Conservation (phyloP, 192 early-diverging fungal genomes). For the Backusella westeae region DNA sequence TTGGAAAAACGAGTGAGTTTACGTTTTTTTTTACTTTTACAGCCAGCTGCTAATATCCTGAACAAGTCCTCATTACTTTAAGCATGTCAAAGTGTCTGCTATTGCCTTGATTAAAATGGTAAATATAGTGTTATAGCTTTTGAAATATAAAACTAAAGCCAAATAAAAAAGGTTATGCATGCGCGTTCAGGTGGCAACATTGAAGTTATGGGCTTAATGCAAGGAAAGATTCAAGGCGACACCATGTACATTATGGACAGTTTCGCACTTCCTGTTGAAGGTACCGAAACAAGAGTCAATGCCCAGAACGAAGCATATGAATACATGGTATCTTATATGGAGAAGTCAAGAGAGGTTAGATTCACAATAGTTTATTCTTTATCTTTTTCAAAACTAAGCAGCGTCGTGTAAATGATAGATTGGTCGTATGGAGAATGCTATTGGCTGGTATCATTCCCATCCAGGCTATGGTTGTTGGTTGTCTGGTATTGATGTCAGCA, state of each 20-base stretch:
- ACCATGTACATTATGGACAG: slow-evolving; percentile 96
- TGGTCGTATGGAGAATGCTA: slow-evolving; percentile 86
- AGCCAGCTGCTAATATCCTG: neutral
- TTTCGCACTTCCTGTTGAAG: slow-evolving; percentile 97
- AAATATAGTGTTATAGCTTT: neutral
- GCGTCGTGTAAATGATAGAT: slow-evolving; percentile 43
- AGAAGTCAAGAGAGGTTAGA: slow-evolving; percentile 72
- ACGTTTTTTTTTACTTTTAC: neutral
- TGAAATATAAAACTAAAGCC: neutral
- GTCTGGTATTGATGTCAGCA: slow-evolving; percentile 96
- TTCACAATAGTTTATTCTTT: neutral
- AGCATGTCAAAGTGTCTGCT: slow-evolving; percentile 88
- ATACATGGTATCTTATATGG: slow-evolving; percentile 95
- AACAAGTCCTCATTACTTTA: slow-evolving; percentile 78
- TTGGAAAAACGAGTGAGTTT: slow-evolving; percentile 79
- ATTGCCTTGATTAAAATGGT: slow-evolving; percentile 99
- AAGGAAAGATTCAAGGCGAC: slow-evolving; percentile 85
- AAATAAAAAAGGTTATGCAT: slow-evolving; percentile 76
- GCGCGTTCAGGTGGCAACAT: slow-evolving; percentile 95
- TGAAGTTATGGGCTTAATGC: slow-evolving; percentile 98
- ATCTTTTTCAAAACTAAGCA: neutral
- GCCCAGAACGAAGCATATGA: slow-evolving; percentile 92
- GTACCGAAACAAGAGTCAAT: slow-evolving; percentile 96
- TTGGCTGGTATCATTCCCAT: slow-evolving; percentile 99
- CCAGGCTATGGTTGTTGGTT: slow-evolving; percentile 99